Evolutionary conservation across 352 stramenopile genomes (phyloP).

Genomic region (Stephanocyclus meneghinianus): DNA sequence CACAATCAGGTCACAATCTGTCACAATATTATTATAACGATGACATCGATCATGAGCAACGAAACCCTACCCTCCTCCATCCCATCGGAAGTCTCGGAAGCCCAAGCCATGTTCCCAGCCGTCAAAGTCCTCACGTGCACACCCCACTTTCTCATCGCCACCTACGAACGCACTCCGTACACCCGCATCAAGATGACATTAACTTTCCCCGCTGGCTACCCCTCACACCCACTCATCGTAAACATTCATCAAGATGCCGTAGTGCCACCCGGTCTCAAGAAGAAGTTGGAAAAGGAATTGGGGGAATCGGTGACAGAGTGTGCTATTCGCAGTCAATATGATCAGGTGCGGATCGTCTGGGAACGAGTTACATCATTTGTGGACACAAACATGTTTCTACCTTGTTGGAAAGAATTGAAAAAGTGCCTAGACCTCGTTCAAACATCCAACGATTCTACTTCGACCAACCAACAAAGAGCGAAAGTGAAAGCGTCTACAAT

Average conservation of each 20-base stretch:
- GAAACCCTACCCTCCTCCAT: constrained; percentile 9
- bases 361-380: constrained; percentile 46
- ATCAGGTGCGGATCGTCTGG: constrained; percentile 48
- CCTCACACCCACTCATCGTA: constrained; percentile 47
- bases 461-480: background rate
- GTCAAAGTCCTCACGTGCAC: constrained; percentile 44
- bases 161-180: constrained; percentile 56
- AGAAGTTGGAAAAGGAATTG: constrained; percentile 61
- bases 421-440: constrained; percentile 48
- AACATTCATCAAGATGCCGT: constrained; percentile 39
- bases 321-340: constrained; percentile 8
- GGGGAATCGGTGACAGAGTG: constrained; percentile 21
- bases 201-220: constrained; percentile 56
- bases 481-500: constrained; percentile 40
- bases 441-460: constrained; percentile 17
- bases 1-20: background rate
- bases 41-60: background rate
- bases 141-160: constrained; percentile 44
- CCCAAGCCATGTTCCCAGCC: constrained; percentile 30
- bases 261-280: constrained; percentile 56
- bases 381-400: constrained; percentile 57
- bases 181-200: constrained; percentile 57
- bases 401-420: constrained; percentile 64
- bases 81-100: constrained; percentile 26
- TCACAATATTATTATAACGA: background rate